phyloP scores from a whole-genome alignment of 768 basidiomycete species.

The Hypholoma fasciculare region DNA sequence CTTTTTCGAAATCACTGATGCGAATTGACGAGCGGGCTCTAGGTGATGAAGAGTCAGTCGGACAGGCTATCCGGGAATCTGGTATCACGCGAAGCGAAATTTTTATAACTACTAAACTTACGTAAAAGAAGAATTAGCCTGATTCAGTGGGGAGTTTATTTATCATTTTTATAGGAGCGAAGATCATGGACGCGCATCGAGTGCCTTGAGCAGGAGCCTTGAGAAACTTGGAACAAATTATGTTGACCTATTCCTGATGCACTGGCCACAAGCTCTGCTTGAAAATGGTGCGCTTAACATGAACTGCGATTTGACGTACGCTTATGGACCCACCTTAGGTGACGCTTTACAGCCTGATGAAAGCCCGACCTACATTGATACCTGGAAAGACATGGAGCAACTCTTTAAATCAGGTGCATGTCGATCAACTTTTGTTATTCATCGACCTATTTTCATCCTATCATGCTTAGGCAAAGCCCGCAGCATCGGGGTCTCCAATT shows the following conservation, averaged over 20 bases:
- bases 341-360: neutral
- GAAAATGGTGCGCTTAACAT: neutral
- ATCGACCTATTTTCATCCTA: too few relatives aligned
- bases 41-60: conserved; percentile 4
- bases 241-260: conserved; percentile 4
- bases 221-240: conserved; percentile 1
- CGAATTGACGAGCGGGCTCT: neutral
- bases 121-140: neutral
- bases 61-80: neutral
- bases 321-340: neutral
- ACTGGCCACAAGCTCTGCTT: neutral
- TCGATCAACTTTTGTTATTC: neutral
- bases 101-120: conserved; percentile 1
- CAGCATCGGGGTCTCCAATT: conserved; percentile 5
- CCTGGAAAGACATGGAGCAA: conserved; percentile 3
- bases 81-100: conserved; percentile 2
- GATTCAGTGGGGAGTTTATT: neutral
- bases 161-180: neutral
- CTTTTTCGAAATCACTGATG: too few relatives aligned
- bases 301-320: neutral
- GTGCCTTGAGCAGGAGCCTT: neutral
- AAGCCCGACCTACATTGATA: neutral
- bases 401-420: neutral
- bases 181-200: neutral
- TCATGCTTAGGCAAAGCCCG: neutral